Evolutionary conservation across 306 rosid genomes (phyloP), one percentile per base, ranked within the genome.

Genomic region (Rosa lucieae): DNA sequence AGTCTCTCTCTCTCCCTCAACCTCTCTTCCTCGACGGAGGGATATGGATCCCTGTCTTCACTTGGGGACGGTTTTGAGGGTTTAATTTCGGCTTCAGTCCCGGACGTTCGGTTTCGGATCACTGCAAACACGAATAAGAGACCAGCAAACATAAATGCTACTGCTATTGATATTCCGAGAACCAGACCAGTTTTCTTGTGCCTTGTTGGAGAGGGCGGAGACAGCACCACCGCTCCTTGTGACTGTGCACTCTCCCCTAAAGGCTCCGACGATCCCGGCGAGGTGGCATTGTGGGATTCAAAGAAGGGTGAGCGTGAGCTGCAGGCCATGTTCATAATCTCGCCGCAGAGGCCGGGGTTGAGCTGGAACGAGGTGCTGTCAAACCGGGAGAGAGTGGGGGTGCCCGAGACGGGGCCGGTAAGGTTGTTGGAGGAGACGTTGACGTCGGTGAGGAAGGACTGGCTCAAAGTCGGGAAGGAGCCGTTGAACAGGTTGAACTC

Each of bases 341-440:
- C 93, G 6, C 99, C 99, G 71, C 97, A 94, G 59, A 92, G 91
- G 35, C 79, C 86, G 1, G 87, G 86, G 74, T 94, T 94, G 10
- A 74, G 84, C 5, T 62, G 73, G 77, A 94, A 94, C 67, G 94
- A 84, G 53, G 85, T 40, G 43, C 89, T 42, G 13, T 74, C 61
- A 47, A 94, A 89, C 0, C 86, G 87, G 21, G 89, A 15, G 0
- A 94, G 95, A 1, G 94, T 66, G 0, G 82, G 77, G 0, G 97
- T 92, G 0, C 52, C 79, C 18, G 97, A 97, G 67, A 94, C 80
- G 0, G 86, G 82, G 0, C 99, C 97, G 37, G 93, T 79, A 37
- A 94, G 85, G 77, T 94, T 85, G 75, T 94, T 94, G 1, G 49
- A 29, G 14, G 97, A 88, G 18, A 92, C 84, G 40, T 91, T 87